Evolutionary conservation across 441 rosid species (phyloP).

Genomic region (Brassica balearica): DNA sequence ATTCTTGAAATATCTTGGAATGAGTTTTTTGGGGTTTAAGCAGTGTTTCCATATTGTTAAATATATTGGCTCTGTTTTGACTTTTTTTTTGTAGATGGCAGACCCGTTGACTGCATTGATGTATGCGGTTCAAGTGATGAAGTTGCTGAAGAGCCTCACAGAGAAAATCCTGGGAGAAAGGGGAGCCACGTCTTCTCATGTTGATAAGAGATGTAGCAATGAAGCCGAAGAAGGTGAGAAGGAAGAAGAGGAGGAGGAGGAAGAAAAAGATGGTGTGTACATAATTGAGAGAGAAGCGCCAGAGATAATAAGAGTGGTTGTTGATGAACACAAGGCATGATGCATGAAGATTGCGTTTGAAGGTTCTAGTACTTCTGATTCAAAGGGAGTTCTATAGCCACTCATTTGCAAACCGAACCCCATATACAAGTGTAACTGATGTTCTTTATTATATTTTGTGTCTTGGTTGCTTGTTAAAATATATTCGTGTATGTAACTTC

Average conservation of each 20-base stretch:
- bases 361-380: conserved; percentile 20
- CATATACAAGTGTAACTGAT: conserved; percentile 30
- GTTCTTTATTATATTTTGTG: background rate
- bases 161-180: conserved; percentile 66
- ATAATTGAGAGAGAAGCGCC: conserved; percentile 26
- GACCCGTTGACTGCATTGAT: conserved; percentile 90
- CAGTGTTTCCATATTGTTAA: conserved; percentile 7
- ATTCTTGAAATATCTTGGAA: background rate
- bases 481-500: conserved; percentile 23
- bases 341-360: conserved; percentile 25
- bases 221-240: conserved; percentile 8
- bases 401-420: conserved; percentile 10
- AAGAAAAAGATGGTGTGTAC: conserved; percentile 28
- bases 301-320: conserved; percentile 20
- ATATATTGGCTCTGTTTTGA: conserved; percentile 14
- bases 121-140: conserved; percentile 97
- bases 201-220: conserved; percentile 46
- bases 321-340: conserved; percentile 33
- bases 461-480: background rate
- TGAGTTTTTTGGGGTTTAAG: background rate
- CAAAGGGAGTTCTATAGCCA: conserved; percentile 13
- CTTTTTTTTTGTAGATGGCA: conserved; percentile 67
- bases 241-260: background rate
- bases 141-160: conserved; percentile 79
- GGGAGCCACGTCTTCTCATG: conserved; percentile 46